These are phyloP conservation scores for Blastocystis sp. DNA, from an alignment of 352 stramenopile genomes.

Conservation along the genomic window DNA sequence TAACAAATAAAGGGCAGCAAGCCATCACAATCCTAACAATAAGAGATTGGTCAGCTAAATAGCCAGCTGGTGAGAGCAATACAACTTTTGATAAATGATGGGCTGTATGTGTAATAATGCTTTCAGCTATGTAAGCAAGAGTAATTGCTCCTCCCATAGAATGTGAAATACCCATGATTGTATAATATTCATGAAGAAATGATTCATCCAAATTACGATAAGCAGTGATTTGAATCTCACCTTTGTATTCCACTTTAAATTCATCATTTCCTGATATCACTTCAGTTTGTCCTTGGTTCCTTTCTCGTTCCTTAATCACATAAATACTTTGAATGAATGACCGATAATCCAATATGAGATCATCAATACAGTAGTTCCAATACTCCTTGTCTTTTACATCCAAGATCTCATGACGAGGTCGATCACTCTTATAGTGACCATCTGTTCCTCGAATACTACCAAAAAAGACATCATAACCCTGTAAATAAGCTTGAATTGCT, in stretches of 20 bases:
- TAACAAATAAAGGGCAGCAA: background rate
- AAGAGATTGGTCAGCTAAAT: constrained; percentile 51
- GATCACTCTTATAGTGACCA: constrained; percentile 9
- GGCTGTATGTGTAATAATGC: constrained; percentile 1
- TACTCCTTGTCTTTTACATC: constrained; percentile 57
- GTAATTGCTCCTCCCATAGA: constrained; percentile 63
- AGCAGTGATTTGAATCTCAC: constrained; percentile 61
- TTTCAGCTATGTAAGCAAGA: constrained; percentile 61
- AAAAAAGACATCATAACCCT: constrained; percentile 66
- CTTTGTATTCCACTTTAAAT: constrained; percentile 38
- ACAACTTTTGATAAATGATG: constrained; percentile 63
- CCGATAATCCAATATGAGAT: constrained; percentile 64
- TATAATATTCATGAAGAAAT: constrained; percentile 33
- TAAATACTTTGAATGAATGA: constrained; percentile 49
- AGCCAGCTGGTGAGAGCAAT: constrained; percentile 62
- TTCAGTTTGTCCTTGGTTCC: background rate
- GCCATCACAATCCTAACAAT: constrained; percentile 6
- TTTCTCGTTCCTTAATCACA: constrained; percentile 47
- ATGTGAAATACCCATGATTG: constrained; percentile 58
- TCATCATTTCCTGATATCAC: background rate
- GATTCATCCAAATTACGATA: constrained; percentile 35
- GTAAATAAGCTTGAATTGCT: constrained; percentile 57
- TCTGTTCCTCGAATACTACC: constrained; percentile 64
- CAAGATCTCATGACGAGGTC: constrained; percentile 21
- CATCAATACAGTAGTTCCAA: constrained; percentile 65